Evolutionary conservation across 768 basidiomycete genomes (phyloP).

Genomic region (Kwoniella shandongensis): DNA sequence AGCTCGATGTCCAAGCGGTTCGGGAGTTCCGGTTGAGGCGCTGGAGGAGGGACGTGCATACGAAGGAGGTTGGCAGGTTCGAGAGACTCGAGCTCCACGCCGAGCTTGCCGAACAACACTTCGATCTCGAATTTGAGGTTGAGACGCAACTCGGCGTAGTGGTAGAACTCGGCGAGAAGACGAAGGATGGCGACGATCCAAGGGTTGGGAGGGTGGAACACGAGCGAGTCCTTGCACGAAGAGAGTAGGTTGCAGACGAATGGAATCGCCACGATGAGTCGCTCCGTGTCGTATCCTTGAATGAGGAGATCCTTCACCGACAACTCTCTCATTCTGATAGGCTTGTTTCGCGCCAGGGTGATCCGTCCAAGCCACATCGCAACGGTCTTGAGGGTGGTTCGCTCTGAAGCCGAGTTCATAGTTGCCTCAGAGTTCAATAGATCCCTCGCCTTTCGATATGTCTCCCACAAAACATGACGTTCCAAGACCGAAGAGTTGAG

Average conservation of each 20-base stretch:
- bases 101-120: conserved; percentile 86
- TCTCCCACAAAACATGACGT: conserved; percentile 87
- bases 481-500: conserved; percentile 67
- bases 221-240: conserved; percentile 80
- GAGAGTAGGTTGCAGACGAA: conserved; percentile 97
- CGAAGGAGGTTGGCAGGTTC: conserved; percentile 81
- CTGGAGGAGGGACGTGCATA: conserved; percentile 42
- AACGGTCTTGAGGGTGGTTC: conserved; percentile 85
- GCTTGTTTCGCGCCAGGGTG: conserved; percentile 86
- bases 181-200: conserved; percentile 97
- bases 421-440: conserved; percentile 91
- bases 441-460: conserved; percentile 77
- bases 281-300: conserved; percentile 89
- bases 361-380: conserved; percentile 92
- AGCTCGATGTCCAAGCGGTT: conserved; percentile 80
- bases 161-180: conserved; percentile 91
- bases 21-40: conserved; percentile 58
- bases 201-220: conserved; percentile 95
- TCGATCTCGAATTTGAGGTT: conserved; percentile 99
- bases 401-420: conserved; percentile 78
- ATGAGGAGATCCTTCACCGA: conserved; percentile 97
- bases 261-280: conserved; percentile 89
- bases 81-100: conserved; percentile 78
- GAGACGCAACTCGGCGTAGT: conserved; percentile 90
- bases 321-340: conserved; percentile 87